Percentiles rank a stretch among this genome's conserved stretches.
Evolutionary conservation across 495 filamentous ascomycete genomes (phyloP).

Genomic region (Penicillium roqueforti): DNA sequence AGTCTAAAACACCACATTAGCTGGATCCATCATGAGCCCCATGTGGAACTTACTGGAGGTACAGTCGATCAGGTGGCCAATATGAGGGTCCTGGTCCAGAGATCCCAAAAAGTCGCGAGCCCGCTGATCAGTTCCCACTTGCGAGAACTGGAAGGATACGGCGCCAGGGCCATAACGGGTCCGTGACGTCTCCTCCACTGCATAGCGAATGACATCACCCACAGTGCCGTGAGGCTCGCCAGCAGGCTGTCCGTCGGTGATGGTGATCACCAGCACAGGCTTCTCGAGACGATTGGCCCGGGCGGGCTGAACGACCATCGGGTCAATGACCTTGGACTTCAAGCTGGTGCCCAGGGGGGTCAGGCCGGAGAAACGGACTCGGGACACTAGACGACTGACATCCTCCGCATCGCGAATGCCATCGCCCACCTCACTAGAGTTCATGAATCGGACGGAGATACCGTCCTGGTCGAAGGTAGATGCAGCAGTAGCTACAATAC

Average conservation of each 20-base stretch:
- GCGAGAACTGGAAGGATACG: constrained; percentile 67
- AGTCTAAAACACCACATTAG: constrained; percentile 46
- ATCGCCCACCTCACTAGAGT: constrained; percentile 47
- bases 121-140: constrained; percentile 65
- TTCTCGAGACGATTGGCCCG: constrained; percentile 51
- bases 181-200: constrained; percentile 41
- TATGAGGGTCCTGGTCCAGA: constrained; percentile 58
- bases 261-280: constrained; percentile 64
- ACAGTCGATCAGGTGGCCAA: constrained; percentile 64
- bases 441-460: constrained; percentile 70
- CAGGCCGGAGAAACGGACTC: constrained; percentile 60
- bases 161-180: constrained; percentile 49
- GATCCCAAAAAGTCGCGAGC: constrained; percentile 60
- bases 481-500: constrained; percentile 58
- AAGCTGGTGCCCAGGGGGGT: constrained; percentile 65
- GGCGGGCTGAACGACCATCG: constrained; percentile 51
- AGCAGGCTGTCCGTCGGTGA: constrained; percentile 65
- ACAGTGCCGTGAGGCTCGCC: constrained; percentile 50
- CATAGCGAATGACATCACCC: constrained; percentile 48
- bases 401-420: constrained; percentile 55
- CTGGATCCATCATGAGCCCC: background rate
- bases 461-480: constrained; percentile 69
- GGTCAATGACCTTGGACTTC: constrained; percentile 58
- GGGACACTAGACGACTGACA: constrained; percentile 52
- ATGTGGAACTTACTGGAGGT: constrained; percentile 60